Base-by-base conservation (phyloP, 2,329 filamentous ascomycete species). In the Beauveria caledonica region DNA sequence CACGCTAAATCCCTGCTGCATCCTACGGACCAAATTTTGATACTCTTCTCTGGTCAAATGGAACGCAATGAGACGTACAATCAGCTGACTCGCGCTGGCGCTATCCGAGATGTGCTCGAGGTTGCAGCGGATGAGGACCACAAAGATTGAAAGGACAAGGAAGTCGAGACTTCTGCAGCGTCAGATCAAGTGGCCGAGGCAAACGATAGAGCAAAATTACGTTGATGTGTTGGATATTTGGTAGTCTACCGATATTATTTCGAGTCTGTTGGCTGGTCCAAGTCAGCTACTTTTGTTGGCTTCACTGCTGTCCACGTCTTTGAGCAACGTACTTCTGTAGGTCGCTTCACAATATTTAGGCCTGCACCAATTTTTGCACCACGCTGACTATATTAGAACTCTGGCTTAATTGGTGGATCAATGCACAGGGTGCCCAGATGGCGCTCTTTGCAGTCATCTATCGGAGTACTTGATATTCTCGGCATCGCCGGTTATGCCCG, bases 321-420 rank as follows among this genome's bases (percentile, higher is more conserved):
- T 27, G 64, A 19, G 60, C 64, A n/a, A 66, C 57, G 11, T 67
- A 66, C 36, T 63, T 64, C 13, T 66, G 64, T 66, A 60, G 23
- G 63, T 52, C 19, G 3, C 10, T 11, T 6, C 2, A 27, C 15
- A 5, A 44, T 48, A 17, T 9, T 50, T 6, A 13, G 2, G 13
- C 11, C 5, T 15, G 33, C 33, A 36, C 5, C 33, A 36, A 15
- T 6, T 39, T 36, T 19, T 15, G 33, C 11, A 49, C 27, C 13
- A 33, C 19, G 19, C 46, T 55, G 10, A 60, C 36, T 3, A 21
- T 61, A 8, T 6, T 5, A 68, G 65, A 64, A 17, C 52, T 68
- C 11, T 69, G 67, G 67, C 29, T 68, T 11, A 63, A 68, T 52
- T 65, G 65, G 64, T 67, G 67, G 67, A 65, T 66, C 19, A 65